Evolutionary conservation across 257 asterid genomes (phyloP).

Genomic region (Anisodus tanguticus): DNA sequence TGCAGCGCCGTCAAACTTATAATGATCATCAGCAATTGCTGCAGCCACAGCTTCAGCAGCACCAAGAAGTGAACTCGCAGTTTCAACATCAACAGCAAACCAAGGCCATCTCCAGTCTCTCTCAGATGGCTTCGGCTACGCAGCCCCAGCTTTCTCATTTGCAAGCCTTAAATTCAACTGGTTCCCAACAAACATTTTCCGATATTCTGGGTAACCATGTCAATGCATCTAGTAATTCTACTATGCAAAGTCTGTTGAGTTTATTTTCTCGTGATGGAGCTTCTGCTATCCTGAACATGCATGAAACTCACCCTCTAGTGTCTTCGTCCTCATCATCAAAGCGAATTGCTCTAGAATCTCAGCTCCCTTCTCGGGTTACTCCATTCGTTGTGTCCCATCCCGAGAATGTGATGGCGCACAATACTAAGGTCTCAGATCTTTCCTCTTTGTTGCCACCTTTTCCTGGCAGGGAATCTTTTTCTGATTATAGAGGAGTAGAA

Average conservation of each 20-base stretch:
- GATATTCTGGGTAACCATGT: constrained; percentile 62
- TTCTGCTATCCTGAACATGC: constrained; percentile 51
- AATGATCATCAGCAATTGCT: constrained; percentile 55
- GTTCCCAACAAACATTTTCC: constrained; percentile 66
- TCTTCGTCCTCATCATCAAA: constrained; percentile 73
- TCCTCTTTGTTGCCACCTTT: constrained; percentile 69
- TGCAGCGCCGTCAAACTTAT: constrained; percentile 53
- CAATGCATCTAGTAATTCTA: constrained; percentile 52
- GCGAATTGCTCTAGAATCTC: constrained; percentile 76
- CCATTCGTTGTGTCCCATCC: constrained; percentile 63
- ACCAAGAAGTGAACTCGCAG: constrained; percentile 54
- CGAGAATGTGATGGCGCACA: constrained; percentile 45
- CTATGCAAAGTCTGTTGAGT: constrained; percentile 65
- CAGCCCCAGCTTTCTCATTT: constrained; percentile 61
- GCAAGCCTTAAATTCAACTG: constrained; percentile 53
- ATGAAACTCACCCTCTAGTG: constrained; percentile 52
- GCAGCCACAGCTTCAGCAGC: constrained; percentile 50
- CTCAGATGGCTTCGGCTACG: constrained; percentile 50
- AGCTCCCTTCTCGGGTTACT: constrained; percentile 56
- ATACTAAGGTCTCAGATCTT: constrained; percentile 64
- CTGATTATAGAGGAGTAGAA: constrained; percentile 56
- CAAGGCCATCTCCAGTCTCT: constrained; percentile 47
- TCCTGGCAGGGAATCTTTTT: constrained; percentile 61
- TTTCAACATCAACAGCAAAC: constrained; percentile 58
- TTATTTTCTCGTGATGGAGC: constrained; percentile 70